These are phyloP conservation scores for Comarum palustre DNA, from an alignment of 306 rosid genomes.

Conservation along the genomic window DNA sequence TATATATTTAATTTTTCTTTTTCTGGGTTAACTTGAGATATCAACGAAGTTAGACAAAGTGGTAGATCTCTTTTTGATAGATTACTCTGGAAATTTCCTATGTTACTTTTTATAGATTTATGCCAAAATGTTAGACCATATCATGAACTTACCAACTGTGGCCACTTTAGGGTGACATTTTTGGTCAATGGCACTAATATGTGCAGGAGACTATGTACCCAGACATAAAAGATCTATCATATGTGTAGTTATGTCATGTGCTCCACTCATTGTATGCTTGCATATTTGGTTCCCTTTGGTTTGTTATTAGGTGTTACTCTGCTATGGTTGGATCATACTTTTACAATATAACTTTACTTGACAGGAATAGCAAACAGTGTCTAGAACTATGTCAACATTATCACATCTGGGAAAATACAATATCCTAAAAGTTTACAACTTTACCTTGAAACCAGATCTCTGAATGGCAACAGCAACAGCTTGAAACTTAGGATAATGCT, in stretches of 20 bases:
- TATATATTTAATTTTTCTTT: neutral
- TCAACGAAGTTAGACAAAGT: neutral
- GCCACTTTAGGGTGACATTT: neutral
- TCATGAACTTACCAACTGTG: neutral
- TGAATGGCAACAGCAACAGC: constrained; percentile 39
- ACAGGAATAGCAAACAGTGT: neutral
- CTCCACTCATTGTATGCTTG: neutral
- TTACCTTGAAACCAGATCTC: constrained; percentile 46
- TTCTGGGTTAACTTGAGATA: neutral
- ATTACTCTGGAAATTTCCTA: neutral
- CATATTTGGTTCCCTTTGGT: neutral
- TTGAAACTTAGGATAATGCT: constrained; percentile 43
- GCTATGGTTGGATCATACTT: neutral
- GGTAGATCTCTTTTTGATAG: neutral
- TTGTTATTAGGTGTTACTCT: neutral
- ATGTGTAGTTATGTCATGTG: neutral
- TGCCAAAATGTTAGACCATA: neutral
- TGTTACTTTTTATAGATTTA: neutral
- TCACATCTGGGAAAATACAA: neutral
- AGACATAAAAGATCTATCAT: neutral
- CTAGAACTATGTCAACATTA: neutral
- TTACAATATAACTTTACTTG: neutral
- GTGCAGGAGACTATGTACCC: neutral
- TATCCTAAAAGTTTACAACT: neutral
- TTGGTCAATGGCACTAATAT: neutral